Evolutionary conservation across 2,329 filamentous ascomycete species (phyloP), one percentile per base, ranked within the genome.

Genomic region (Fusarium papillatum): DNA sequence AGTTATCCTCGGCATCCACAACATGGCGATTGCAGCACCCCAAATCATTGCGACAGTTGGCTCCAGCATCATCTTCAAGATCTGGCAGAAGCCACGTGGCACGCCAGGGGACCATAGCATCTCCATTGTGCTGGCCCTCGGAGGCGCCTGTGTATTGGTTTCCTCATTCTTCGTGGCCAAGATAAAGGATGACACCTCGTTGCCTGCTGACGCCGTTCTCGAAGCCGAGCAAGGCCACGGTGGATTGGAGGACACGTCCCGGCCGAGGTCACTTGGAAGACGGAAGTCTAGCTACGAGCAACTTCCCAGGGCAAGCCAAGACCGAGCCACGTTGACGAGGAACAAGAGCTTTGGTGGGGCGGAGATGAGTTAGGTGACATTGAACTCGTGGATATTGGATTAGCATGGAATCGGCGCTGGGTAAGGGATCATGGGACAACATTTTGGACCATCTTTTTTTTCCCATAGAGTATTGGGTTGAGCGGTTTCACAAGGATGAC

Each of bases 1-100:
- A 50, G 94, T 98, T 48, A 95, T 98, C 55, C 89, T 98, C 3
- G 96, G 96, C 11, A 95, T 98, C 66, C 96, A 98, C 87, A 98
- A 98, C 83, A 96, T 98, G 85, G 93, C 96, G 19, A 94, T 98
- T 77, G 95, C 96, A 1, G 93, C 95, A 7, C 96, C 96, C 2
- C 96, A 98, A 82, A 96, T 98, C 72, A 89, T 98, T 66, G 95
- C 96, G 14, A 98, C 95, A 8, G 86, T 98, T 34, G 92, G 94
- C 29, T 96, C 95, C 71, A 95, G 94, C 80, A 87, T 94, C 71
- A 94, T 98, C 73, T 98, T 98, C 86, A 93, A 92, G 81, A 86
- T 93, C 48, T 90, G 96, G 80, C 96, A 98, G 85, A 98, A 98
- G 84, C 95, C 95, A 1, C 90, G 96, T 74, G 96, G 95, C 7